Conservation (phyloP, 108 stramenopile genomes). For the Cyclotella kingstonii region DNA sequence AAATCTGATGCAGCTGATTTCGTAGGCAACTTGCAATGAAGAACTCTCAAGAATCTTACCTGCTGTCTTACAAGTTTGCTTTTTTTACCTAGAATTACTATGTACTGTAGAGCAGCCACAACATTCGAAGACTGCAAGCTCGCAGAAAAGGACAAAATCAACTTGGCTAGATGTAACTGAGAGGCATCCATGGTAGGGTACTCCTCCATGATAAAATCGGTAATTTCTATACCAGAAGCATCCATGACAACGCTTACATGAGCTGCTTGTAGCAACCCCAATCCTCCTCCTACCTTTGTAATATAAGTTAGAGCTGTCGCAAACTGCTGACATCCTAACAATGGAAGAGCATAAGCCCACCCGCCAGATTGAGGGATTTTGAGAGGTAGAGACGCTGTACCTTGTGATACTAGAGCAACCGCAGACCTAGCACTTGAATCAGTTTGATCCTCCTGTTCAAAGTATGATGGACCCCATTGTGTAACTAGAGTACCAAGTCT, state of each 20-base stretch:
- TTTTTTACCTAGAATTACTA: slow-evolving; percentile 24
- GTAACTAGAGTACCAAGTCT: slow-evolving; percentile 55
- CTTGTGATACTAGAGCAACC: slow-evolving; percentile 16
- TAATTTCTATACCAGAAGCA: slow-evolving; percentile 21
- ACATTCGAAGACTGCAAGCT: slow-evolving; percentile 43
- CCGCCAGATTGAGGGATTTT: slow-evolving; percentile 48
- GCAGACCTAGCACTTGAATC: slow-evolving; percentile 14
- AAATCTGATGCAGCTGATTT: background rate
- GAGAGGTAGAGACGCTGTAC: slow-evolving; percentile 2
- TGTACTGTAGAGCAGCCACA: slow-evolving; percentile 41
- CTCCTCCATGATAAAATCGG: slow-evolving; percentile 13
- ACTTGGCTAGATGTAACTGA: slow-evolving; percentile 18
- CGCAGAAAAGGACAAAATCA: slow-evolving; percentile 44
- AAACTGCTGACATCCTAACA: slow-evolving; percentile 75
- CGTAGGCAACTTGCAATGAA: background rate
- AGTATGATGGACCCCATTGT: slow-evolving; percentile 73
- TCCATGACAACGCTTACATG: slow-evolving; percentile 61
- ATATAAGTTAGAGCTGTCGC: slow-evolving; percentile 63
- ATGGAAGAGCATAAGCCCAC: slow-evolving; percentile 73
- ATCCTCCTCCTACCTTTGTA: slow-evolving; percentile 58
- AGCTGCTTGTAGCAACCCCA: slow-evolving; percentile 71
- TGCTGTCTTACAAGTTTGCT: slow-evolving; percentile 35
- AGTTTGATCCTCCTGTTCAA: slow-evolving; percentile 51
- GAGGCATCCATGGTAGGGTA: background rate
- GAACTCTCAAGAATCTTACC: slow-evolving; percentile 7